These are phyloP conservation scores for Tillandsia fasciculata DNA, from an alignment of 176 grass and related monocot genomes.

Conservation along the genomic window DNA sequence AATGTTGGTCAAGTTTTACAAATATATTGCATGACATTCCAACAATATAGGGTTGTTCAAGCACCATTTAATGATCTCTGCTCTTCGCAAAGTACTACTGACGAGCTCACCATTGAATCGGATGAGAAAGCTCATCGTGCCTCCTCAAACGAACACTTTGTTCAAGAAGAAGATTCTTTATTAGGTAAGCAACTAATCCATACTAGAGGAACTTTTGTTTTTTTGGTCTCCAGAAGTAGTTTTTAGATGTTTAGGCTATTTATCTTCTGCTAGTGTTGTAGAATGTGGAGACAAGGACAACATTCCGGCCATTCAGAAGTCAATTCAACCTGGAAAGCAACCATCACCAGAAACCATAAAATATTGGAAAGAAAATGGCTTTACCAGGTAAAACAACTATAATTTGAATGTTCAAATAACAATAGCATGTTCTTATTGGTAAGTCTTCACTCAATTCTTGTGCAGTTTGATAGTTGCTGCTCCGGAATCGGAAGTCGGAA, in stretches of 20 bases:
- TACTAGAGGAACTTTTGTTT: background rate
- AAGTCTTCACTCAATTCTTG: slow-evolving; percentile 3
- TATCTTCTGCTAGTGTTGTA: slow-evolving; percentile 23
- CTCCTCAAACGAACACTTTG: slow-evolving; percentile 29
- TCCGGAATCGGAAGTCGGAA: slow-evolving; percentile 56
- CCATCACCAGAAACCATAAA: slow-evolving; percentile 49
- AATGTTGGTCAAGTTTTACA: slow-evolving; percentile 7
- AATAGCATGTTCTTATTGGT: slow-evolving; percentile 14
- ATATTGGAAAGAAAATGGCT: slow-evolving; percentile 83
- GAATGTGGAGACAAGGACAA: slow-evolving; percentile 31
- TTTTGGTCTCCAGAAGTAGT: background rate
- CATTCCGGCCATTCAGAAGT: slow-evolving; percentile 28
- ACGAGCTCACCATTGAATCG: slow-evolving; percentile 6
- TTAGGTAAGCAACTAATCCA: slow-evolving; percentile 32
- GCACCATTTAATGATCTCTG: slow-evolving; percentile 47
- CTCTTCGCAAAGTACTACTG: slow-evolving; percentile 27
- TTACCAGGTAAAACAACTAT: slow-evolving; percentile 51
- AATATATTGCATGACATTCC: background rate
- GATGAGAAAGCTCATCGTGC: slow-evolving; percentile 10
- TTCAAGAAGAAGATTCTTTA: slow-evolving; percentile 33
- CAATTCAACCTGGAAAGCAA: slow-evolving; percentile 37
- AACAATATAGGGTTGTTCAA: slow-evolving; percentile 67
- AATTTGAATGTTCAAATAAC: background rate
- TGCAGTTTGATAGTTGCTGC: slow-evolving; percentile 90
- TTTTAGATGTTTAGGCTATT: background rate